Evolutionary conservation across 2,329 filamentous ascomycete genomes (phyloP).

Genomic region (Colletotrichum brevisporum): DNA sequence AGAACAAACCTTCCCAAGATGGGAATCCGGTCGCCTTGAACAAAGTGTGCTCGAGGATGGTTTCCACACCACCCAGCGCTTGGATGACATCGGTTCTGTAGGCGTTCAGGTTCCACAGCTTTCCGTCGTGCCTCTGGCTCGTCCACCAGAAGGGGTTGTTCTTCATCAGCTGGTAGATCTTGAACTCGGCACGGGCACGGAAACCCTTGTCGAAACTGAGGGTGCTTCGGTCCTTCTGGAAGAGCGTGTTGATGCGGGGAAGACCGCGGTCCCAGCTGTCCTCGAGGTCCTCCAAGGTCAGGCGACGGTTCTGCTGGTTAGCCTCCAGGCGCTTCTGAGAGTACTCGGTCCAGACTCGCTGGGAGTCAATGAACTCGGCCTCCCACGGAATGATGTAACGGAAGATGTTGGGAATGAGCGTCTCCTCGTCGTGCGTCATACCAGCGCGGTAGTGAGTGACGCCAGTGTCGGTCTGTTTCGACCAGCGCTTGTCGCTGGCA

Average conservation of each 20-base stretch:
- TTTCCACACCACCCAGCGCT: constrained; percentile 95
- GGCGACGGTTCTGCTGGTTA: constrained; percentile 94
- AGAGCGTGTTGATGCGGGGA: constrained; percentile 97
- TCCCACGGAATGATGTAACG: constrained; percentile 99
- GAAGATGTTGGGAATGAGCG: constrained; percentile 98
- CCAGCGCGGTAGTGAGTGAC: constrained; percentile 97
- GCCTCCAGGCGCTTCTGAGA: constrained; percentile 98
- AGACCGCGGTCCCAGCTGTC: constrained; percentile 99
- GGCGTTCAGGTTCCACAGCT: constrained; percentile 96
- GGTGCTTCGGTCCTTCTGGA: constrained; percentile 98
- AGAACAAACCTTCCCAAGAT: constrained; percentile 96
- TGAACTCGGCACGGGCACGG: constrained; percentile 95
- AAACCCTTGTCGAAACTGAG: constrained; percentile 99
- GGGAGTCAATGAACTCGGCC: constrained; percentile 98
- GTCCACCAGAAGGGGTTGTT: constrained; percentile 99
- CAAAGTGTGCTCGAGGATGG: constrained; percentile 94
- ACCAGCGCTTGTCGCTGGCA: constrained; percentile 97
- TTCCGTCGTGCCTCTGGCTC: constrained; percentile 95
- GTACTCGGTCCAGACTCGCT: constrained; percentile 99
- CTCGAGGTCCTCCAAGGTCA: constrained; percentile 96
- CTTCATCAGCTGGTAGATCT: constrained; percentile 99
- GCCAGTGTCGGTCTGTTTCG: constrained; percentile 96
- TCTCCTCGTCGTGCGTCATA: constrained; percentile 99
- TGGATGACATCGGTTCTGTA: constrained; percentile 98
- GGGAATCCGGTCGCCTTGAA: constrained; percentile 98